Evolutionary conservation across 805 yeast genomes (phyloP).

Genomic region (Debaryomyces hansenii): DNA sequence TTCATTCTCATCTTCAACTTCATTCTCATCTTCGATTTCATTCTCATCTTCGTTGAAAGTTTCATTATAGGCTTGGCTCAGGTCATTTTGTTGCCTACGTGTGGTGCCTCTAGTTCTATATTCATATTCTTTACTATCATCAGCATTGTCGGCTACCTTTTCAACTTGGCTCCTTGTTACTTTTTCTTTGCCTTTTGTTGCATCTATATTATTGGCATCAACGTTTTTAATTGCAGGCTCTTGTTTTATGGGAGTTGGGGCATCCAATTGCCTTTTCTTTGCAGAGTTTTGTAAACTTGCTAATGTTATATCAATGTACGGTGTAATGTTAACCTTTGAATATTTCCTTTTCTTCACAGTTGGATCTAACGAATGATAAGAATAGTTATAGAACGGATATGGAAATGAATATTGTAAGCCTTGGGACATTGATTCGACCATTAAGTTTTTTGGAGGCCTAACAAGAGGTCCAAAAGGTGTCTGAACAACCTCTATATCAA

Average conservation of each 20-base stretch:
- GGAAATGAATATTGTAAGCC: slow-evolving; percentile 48
- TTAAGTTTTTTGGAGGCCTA: slow-evolving; percentile 39
- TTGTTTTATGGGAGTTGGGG: neutral
- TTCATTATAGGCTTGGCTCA: too few relatives aligned
- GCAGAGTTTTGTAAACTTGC: slow-evolving; percentile 14
- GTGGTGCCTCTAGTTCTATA: neutral
- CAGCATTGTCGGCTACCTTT: neutral
- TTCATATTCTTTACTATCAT: neutral
- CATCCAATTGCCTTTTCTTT: slow-evolving; percentile 2
- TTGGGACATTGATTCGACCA: slow-evolving; percentile 33
- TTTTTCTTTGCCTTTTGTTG: too few relatives aligned
- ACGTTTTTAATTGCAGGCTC: neutral
- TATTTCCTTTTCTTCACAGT: slow-evolving; percentile 25
- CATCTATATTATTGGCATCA: neutral
- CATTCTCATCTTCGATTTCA: slow-evolving; percentile 7
- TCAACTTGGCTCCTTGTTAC: neutral
- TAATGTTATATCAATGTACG: slow-evolving; percentile 38
- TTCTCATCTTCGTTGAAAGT: slow-evolving; percentile 8
- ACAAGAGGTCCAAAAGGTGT: slow-evolving; percentile 40
- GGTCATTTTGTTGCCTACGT: neutral
- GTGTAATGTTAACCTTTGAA: slow-evolving; percentile 24
- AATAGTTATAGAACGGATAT: slow-evolving; percentile 45
- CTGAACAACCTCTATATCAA: slow-evolving; percentile 33
- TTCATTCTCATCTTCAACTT: slow-evolving; percentile 1
- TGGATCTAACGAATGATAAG: slow-evolving; percentile 38